phyloP scores from a whole-genome alignment of 2,329 filamentous ascomycete genomes.

The Neofusicoccum parvum region DNA sequence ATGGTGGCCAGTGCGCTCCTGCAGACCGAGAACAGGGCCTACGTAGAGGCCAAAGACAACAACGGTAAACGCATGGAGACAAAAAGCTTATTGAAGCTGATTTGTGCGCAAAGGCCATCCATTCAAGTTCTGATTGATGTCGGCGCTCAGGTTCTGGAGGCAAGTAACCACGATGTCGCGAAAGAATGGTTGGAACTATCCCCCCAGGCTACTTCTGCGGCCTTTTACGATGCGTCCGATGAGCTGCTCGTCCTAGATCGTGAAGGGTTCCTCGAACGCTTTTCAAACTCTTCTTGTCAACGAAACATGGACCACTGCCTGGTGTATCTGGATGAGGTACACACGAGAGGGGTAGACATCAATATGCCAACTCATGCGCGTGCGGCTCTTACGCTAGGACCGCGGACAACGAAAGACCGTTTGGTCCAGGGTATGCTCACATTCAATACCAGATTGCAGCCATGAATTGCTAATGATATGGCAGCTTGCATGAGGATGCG shows the following conservation, averaged over 20 bases:
- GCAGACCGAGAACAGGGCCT: constrained; percentile 51
- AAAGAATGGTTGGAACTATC: constrained; percentile 52
- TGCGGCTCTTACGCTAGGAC: constrained; percentile 69
- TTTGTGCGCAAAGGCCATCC: constrained; percentile 30
- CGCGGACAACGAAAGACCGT: constrained; percentile 67
- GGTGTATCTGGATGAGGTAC: constrained; percentile 70
- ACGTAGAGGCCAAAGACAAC: constrained; percentile 40
- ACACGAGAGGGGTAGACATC: constrained; percentile 71
- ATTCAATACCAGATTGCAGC: no score
- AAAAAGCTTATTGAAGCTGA: constrained; percentile 46
- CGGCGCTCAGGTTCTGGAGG: constrained; percentile 69
- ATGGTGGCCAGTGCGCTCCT: constrained; percentile 64
- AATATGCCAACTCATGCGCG: constrained; percentile 60
- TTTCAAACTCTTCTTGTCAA: constrained; percentile 62
- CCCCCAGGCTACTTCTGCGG: constrained; percentile 31
- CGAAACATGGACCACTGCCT: constrained; percentile 61
- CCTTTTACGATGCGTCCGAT: constrained; percentile 63
- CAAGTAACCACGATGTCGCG: constrained; percentile 50
- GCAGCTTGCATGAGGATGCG: constrained; percentile 16
- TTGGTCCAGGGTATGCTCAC: constrained; percentile 59
- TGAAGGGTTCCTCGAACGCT: constrained; percentile 47
- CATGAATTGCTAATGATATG: background rate
- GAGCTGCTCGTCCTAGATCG: constrained; percentile 58
- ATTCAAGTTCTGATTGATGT: constrained; percentile 66
- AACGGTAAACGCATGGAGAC: background rate